phyloP scores from a whole-genome alignment of 257 asterid genomes.

The Lycium ferocissimum region DNA sequence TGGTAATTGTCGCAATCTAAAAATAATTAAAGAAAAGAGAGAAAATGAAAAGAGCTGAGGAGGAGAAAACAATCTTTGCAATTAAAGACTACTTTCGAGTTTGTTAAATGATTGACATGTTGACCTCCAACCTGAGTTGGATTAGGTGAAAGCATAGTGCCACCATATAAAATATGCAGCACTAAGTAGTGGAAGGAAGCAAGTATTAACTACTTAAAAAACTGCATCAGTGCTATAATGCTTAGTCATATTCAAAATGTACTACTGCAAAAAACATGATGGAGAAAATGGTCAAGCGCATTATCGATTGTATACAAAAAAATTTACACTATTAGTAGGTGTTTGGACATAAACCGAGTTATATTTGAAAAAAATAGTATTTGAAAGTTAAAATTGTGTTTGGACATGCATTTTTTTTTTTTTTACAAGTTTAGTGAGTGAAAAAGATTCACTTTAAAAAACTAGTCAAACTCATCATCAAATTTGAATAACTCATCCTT shows the following conservation, averaged over 20 bases:
- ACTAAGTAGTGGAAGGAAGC: neutral
- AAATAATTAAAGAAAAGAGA: neutral
- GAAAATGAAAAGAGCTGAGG: neutral
- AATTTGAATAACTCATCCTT: too few species aligned
- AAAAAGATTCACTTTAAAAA: too few species aligned
- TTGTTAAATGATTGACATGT: neutral
- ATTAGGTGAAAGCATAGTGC: conserved; percentile 14
- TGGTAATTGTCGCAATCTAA: neutral
- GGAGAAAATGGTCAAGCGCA: neutral
- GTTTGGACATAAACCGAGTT: too few species aligned
- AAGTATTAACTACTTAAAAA: neutral
- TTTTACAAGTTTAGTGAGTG: too few species aligned
- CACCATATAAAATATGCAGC: neutral
- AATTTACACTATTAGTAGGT: too few species aligned
- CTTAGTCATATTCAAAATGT: neutral
- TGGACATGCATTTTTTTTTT: too few species aligned
- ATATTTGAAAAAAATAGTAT: too few species aligned
- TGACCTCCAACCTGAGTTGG: conserved; percentile 8
- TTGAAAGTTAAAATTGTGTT: too few species aligned
- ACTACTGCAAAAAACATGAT: neutral
- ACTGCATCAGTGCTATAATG: neutral
- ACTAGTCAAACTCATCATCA: too few species aligned
- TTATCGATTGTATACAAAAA: neutral
- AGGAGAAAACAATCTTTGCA: neutral
- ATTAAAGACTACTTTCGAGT: neutral